These are phyloP conservation scores for Arbutus unedo DNA, from an alignment of 148 eudicot genomes.

Conservation along the genomic window DNA sequence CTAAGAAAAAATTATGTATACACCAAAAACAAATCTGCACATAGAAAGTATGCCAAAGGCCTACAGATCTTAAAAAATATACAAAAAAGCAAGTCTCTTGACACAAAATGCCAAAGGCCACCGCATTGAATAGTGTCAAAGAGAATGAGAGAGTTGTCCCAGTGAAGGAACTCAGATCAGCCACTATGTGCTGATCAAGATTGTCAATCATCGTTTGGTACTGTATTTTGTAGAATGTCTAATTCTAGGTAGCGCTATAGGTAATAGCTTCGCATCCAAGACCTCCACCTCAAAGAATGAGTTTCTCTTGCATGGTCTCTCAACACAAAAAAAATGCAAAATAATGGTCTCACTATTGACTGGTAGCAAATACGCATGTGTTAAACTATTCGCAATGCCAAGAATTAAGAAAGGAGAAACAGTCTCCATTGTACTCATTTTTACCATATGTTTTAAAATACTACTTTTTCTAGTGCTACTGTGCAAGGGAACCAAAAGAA, in stretches of 20 bases:
- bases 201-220: constrained; percentile 88
- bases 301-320: constrained; percentile 86
- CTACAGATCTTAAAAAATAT: too few relatives aligned
- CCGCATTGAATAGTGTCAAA: constrained; percentile 77
- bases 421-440: neutral
- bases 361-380: neutral
- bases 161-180: constrained; percentile 87
- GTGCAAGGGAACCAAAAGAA: too few relatives aligned
- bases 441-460: too few relatives aligned
- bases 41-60: too few relatives aligned
- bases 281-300: constrained; percentile 87
- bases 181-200: constrained; percentile 94
- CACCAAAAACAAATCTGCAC: too few relatives aligned
- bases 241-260: constrained; percentile 77
- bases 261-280: constrained; percentile 90
- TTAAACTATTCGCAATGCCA: neutral
- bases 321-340: constrained; percentile 77
- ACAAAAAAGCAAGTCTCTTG: too few relatives aligned
- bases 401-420: constrained; percentile 4
- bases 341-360: constrained; percentile 9
- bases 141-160: constrained; percentile 84
- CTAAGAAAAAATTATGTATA: too few relatives aligned
- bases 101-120: constrained; percentile 4
- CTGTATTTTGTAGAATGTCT: constrained; percentile 78
- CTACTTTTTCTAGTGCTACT: too few relatives aligned